Base-by-base conservation (phyloP, 768 basidiomycete genomes). In the Boletus rex-veris region DNA sequence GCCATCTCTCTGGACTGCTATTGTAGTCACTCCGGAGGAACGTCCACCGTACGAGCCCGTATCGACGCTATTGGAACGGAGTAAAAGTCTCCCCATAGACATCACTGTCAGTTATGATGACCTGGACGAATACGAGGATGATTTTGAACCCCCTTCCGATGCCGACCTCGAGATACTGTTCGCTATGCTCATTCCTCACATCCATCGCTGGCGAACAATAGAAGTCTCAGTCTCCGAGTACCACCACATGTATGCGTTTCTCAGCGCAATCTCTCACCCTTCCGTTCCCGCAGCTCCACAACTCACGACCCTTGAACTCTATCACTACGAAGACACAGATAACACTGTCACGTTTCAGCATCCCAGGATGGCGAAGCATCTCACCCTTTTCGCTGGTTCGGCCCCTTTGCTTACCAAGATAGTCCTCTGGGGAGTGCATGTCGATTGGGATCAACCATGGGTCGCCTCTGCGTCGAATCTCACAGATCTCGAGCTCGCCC, bases 351-450 rank as follows among this genome's bases (percentile, higher is more conserved):
- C 69, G 36, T 73, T 28, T 28, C 28, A 28, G 28, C 28, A 28
- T 28, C 28, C 28, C 8, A 26, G 7, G 26, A 26, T 26, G 26
- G 26, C 72, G 3, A 52, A 51, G 6, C 55, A 57, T 35, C 81
- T 84, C 69, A 69, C 76, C 12, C 74, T 80, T n/a, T 83, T 89
- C 60, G 75, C 79, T 3, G 75, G 78, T 24, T 76, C 75, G 16
- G 68, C 71, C 8, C 88, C 88, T 2, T 75, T 71, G 8, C 71
- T 90, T 12, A 69, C 65, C 21, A 61, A 69, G 4, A 66, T 81
- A 35, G 71, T 73, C 9, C 72, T 90, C 28, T 87, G 84, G 82
- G 87, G 86, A 38, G 83, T 88, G 5, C 87, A 88, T 55, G 66
- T 90, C 33, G 77, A 83, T 52, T 90, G 88, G 88, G 72, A 76